Evolutionary conservation across 139 green algal genomes (phyloP).

Genomic region (Coelastrella sp.): DNA sequence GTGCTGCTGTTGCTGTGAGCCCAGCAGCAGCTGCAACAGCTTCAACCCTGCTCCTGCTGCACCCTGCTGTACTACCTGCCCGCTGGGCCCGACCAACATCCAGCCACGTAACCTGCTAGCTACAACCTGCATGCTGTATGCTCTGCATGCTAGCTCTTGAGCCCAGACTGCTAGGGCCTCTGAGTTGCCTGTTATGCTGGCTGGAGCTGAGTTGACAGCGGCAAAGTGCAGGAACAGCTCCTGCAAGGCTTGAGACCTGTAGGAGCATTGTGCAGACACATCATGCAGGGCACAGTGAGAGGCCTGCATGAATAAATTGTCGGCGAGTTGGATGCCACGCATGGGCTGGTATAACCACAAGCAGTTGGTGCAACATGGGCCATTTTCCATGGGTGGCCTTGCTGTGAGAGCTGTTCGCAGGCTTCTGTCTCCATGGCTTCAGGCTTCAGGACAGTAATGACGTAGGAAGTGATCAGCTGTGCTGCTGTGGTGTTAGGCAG

Average conservation of each 20-base stretch:
- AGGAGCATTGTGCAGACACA: neutral
- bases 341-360: too few relatives aligned
- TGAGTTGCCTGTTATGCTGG: conserved; percentile 33
- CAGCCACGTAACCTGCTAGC: conserved; percentile 36
- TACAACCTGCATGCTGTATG: conserved; percentile 27
- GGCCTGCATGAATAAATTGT: too few relatives aligned
- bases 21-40: conserved; percentile 38
- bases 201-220: conserved; percentile 37
- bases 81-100: conserved; percentile 23
- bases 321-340: too few relatives aligned
- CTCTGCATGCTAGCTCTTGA: conserved; percentile 36
- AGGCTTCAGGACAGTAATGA: too few relatives aligned
- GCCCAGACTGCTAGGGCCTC: conserved; percentile 33
- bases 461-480: too few relatives aligned
- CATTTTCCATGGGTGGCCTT: too few relatives aligned
- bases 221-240: conserved; percentile 35
- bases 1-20: neutral
- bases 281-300: too few relatives aligned
- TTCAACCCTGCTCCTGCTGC: neutral
- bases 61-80: conserved; percentile 10
- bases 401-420: too few relatives aligned
- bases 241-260: conserved; percentile 11
- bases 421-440: too few relatives aligned
- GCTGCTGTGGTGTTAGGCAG: too few relatives aligned
- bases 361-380: too few relatives aligned